These are phyloP conservation scores for Linum trigynum DNA, from an alignment of 345 rosid genomes.

Conservation along the genomic window DNA sequence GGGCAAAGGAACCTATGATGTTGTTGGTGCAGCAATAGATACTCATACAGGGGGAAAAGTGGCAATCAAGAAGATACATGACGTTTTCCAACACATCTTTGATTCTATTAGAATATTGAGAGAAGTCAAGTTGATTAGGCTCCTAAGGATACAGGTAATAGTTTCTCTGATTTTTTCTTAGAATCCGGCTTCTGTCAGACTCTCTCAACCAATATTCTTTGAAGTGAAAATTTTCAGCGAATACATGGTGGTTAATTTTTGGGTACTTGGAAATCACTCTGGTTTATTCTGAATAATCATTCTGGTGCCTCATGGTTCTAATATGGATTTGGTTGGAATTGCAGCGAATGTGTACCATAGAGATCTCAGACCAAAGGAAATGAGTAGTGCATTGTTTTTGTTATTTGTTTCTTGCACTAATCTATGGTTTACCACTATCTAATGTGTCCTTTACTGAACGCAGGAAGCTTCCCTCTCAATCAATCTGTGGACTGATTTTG, in stretches of 20 bases:
- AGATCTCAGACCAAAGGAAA: conserved; percentile 96
- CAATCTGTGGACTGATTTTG: no score
- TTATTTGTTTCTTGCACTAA: no score
- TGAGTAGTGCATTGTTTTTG: conserved; percentile 5
- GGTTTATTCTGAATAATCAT: conserved; percentile 1
- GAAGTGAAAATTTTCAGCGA: not conserved
- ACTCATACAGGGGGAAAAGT: conserved; percentile 89
- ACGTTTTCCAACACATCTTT: conserved; percentile 79
- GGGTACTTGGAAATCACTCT: not conserved
- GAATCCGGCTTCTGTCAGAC: not conserved
- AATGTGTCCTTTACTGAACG: no score
- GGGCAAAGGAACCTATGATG: conserved; percentile 97
- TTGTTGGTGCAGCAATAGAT: conserved; percentile 94
- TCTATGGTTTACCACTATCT: no score
- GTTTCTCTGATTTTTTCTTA: not conserved
- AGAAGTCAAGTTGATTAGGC: conserved; percentile 88
- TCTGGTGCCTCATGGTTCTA: conserved; percentile 14
- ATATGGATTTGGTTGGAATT: conserved; percentile 12
- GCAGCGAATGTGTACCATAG: conserved; percentile 96
- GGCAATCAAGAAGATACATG: conserved; percentile 85
- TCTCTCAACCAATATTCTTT: not conserved
- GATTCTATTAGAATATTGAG: conserved; percentile 84
- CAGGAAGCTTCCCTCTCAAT: no score
- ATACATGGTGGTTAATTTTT: not conserved
- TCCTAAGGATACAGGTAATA: conserved; percentile 74